phyloP scores from a whole-genome alignment of 2,329 filamentous ascomycete genomes.

The Purpureocillium takamizusanense region DNA sequence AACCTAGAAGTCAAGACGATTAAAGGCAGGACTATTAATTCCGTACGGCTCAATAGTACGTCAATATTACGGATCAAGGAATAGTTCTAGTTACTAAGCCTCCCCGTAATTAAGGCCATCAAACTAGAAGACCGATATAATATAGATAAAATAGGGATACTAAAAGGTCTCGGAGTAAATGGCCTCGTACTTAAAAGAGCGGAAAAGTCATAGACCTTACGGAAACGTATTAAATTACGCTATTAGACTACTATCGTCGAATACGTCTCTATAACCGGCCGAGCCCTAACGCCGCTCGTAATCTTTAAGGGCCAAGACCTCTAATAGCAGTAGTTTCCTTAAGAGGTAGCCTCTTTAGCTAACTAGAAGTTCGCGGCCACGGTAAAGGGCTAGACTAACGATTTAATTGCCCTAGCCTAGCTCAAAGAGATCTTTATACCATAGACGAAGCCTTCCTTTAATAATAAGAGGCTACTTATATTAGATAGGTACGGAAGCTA shows the following conservation, averaged over 20 bases:
- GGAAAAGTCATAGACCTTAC: slow-evolving; percentile 1
- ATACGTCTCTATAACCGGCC: slow-evolving; percentile 8
- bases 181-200: slow-evolving; percentile 5
- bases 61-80: no score
- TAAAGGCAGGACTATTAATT: no score
- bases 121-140: slow-evolving; percentile 1
- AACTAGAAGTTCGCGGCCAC: slow-evolving; percentile 5
- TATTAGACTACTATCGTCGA: slow-evolving; percentile 11
- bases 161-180: slow-evolving; percentile 2
- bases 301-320: slow-evolving; percentile 13
- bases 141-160: slow-evolving; percentile 8
- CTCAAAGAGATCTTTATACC: no score
- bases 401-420: no score
- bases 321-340: slow-evolving; percentile 10
- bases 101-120: neutral
- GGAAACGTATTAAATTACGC: slow-evolving; percentile 6
- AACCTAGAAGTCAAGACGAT: no score
- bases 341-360: slow-evolving; percentile 3
- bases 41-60: no score
- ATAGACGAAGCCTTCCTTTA: no score
- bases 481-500: slow-evolving; percentile 11
- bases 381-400: no score
- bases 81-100: no score
- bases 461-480: slow-evolving; percentile 9
- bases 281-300: slow-evolving; percentile 7